Evolutionary conservation across 768 basidiomycete genomes (phyloP), one percentile per base, ranked within the genome.

Genomic region (Amanita molliuscula): DNA sequence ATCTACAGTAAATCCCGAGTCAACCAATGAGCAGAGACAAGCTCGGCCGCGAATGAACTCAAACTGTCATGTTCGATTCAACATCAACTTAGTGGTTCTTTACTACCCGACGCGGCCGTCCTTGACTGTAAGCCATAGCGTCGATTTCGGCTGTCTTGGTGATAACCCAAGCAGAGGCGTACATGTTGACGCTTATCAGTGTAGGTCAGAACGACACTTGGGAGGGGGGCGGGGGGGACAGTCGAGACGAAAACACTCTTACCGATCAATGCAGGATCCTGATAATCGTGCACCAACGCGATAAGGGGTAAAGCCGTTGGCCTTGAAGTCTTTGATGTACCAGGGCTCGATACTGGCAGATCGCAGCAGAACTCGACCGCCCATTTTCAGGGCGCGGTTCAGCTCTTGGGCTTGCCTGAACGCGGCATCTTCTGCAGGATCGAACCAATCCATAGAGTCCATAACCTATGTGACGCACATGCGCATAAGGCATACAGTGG

Each of bases 391-490:
- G 1, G 79, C 82, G 1, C 81, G 68, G 44, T 70, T 65, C 41
- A 84, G 70, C 55, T 82, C 74, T 1, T 60, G 56, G 16, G 82
- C 68, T 58, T 85, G 82, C 31, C 73, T 70, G 31, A 78, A 73
- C 1, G 69, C 65, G 7, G 74, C 71, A 34, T 62, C 61, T 13
- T 73, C 67, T 3, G 72, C 70, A 0, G 77, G 77, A 0, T 70
- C 55, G 47, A 79, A 76, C 71, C 75, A 79, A 55, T 82, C 81
- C 44, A 84, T 69, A 44, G 80, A 79, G 61, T 87, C 84, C 84
- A 86, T 86, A 50, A 85, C 69, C 25, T 85, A 72, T 9, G 77
- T 80, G 75, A 29, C 81, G 84, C 40, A 84, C 10, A 68, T 66
- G 45, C 65, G 68, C 47, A 18, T 4, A 44, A 34, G n/a, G 34